Evolutionary conservation across 441 rosid species (phyloP).

Genomic region (Mallotus japonicus): DNA sequence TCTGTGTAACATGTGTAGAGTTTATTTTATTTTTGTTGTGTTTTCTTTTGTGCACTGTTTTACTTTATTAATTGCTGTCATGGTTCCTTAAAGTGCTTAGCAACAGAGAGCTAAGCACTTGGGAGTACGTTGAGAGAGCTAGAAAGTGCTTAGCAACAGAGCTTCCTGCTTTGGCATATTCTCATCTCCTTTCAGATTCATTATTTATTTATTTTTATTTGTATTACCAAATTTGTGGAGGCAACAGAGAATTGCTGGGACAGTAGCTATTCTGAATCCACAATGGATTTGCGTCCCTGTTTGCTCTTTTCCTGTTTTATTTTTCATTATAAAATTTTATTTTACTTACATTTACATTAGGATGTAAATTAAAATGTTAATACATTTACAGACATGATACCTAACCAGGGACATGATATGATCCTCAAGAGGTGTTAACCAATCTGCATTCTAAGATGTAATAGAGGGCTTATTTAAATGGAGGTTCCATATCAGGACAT

Average conservation of each 20-base stretch:
- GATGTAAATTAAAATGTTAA: not conserved
- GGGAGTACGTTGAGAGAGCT: slow-evolving; percentile 94
- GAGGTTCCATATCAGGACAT: too few relatives aligned
- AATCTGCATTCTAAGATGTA: too few relatives aligned
- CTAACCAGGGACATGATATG: slow-evolving; percentile 1
- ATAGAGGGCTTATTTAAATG: too few relatives aligned
- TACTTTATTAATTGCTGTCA: not conserved
- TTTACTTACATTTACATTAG: not conserved
- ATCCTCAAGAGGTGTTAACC: too few relatives aligned
- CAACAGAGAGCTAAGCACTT: too few relatives aligned
- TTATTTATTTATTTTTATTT: not conserved
- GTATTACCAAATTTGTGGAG: not conserved
- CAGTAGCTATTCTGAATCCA: not conserved
- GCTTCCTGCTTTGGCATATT: slow-evolving; percentile 96
- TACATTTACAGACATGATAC: not conserved
- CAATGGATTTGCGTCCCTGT: not conserved
- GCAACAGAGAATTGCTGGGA: not conserved
- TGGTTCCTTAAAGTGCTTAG: slow-evolving; percentile 60
- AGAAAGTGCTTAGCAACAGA: slow-evolving; percentile 99
- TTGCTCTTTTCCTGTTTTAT: not conserved
- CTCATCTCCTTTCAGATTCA: not conserved
- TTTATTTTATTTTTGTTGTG: not conserved
- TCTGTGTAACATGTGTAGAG: not conserved
- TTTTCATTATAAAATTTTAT: not conserved
- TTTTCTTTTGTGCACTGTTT: not conserved